Percentiles rank a stretch among this genome's conserved stretches.
These are phyloP conservation scores for Calonectria pseudoturangicola DNA, from an alignment of 2,329 filamentous ascomycete genomes.

Conservation along the genomic window DNA sequence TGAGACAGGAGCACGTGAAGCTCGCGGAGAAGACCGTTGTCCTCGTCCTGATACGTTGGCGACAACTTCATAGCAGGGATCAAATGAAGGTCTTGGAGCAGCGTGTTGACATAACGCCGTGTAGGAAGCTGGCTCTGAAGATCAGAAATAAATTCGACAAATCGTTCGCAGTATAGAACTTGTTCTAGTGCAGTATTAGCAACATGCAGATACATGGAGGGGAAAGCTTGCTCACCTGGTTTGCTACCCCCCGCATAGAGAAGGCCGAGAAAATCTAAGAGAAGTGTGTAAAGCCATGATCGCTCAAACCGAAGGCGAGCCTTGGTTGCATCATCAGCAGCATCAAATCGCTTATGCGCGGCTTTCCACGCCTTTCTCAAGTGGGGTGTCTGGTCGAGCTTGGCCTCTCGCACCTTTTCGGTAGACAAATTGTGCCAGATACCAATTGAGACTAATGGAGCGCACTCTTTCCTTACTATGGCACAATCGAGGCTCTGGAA, in stretches of 20 bases:
- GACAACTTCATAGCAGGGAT: conserved; percentile 86
- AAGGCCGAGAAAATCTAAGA: conserved; percentile 86
- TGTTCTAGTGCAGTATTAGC: conserved; percentile 70
- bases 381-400: conserved; percentile 83
- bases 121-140: conserved; percentile 95
- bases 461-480: conserved; percentile 95
- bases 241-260: conserved; percentile 76
- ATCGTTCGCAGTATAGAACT: conserved; percentile 91
- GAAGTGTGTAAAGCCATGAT: conserved; percentile 91
- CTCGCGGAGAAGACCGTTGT: conserved; percentile 86
- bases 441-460: conserved; percentile 93
- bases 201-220: too few species aligned
- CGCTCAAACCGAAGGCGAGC: conserved; percentile 91
- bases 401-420: conserved; percentile 82
- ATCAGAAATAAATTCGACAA: conserved; percentile 92
- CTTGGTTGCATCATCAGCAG: conserved; percentile 86
- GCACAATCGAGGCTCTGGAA: conserved; percentile 95
- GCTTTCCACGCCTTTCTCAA: conserved; percentile 94
- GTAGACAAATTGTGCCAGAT: conserved; percentile 96
- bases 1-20: conserved; percentile 87
- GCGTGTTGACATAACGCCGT: conserved; percentile 91
- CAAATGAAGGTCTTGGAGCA: conserved; percentile 90
- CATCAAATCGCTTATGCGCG: conserved; percentile 88
- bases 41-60: conserved; percentile 83
- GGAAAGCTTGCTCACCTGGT: conserved; percentile 61